Evolutionary conservation across 306 rosid species (phyloP).

Genomic region (Malus orientalis): DNA sequence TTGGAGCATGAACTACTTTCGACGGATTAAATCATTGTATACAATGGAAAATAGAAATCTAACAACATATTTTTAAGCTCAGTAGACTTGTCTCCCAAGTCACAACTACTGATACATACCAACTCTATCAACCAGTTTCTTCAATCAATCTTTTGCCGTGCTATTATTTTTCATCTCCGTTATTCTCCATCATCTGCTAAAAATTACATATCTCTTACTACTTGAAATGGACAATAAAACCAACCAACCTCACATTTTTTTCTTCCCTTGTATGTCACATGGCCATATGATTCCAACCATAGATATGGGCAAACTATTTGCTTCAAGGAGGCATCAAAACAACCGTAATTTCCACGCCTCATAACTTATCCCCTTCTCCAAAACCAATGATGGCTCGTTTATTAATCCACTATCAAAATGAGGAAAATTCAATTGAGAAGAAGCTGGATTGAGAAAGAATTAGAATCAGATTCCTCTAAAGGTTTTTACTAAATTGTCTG

Average conservation of each 20-base stretch:
- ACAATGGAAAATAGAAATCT: not conserved
- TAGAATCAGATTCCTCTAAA: no score
- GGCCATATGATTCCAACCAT: slow-evolving; percentile 40
- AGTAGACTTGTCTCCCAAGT: not conserved
- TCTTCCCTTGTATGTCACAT: slow-evolving; percentile 24
- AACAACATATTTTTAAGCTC: not conserved
- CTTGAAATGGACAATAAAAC: not conserved
- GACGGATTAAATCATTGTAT: no score
- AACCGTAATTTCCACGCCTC: not conserved
- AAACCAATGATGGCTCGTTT: not conserved
- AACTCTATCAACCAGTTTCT: not conserved
- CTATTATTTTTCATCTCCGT: not conserved
- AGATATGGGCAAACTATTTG: not conserved
- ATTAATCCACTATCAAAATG: no score
- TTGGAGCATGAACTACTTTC: no score
- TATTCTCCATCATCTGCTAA: not conserved
- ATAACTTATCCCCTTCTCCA: not conserved
- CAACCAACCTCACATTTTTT: slow-evolving; percentile 7
- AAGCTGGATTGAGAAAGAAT: no score
- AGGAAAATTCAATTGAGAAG: no score
- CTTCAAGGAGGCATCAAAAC: not conserved
- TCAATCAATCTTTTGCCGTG: not conserved
- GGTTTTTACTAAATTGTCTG: no score
- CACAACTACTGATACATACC: not conserved
- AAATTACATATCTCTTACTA: not conserved